Conservation (phyloP, 495 filamentous ascomycete species). For the Talaromyces ruber region DNA sequence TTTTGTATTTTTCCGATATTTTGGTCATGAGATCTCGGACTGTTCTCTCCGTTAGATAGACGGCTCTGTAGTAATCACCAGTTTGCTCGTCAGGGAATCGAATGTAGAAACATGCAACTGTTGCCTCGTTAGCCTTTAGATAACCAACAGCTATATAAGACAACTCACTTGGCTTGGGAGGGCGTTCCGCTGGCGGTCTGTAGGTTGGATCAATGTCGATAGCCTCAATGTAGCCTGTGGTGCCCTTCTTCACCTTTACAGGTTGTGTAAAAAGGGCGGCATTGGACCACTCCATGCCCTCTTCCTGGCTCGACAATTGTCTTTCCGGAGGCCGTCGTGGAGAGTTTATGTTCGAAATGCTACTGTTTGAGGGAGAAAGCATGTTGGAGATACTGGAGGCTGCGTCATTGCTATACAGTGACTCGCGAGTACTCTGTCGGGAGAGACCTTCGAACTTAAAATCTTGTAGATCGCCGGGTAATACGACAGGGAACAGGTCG, state of each 20-base stretch:
- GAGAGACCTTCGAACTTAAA: slow-evolving; percentile 44
- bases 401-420: slow-evolving; percentile 44
- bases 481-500: slow-evolving; percentile 71
- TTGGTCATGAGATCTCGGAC: slow-evolving; percentile 58
- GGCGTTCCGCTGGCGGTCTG: slow-evolving; percentile 64
- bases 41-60: slow-evolving; percentile 76
- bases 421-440: slow-evolving; percentile 49
- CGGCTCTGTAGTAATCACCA: slow-evolving; percentile 68
- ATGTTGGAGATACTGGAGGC: slow-evolving; percentile 48
- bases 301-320: slow-evolving; percentile 13
- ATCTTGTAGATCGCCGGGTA: slow-evolving; percentile 60
- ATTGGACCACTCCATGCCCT: slow-evolving; percentile 14
- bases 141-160: background rate
- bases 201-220: slow-evolving; percentile 82
- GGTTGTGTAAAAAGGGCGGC: slow-evolving; percentile 19
- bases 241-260: slow-evolving; percentile 41
- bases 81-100: slow-evolving; percentile 47
- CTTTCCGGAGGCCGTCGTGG: slow-evolving; percentile 17
- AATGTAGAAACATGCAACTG: slow-evolving; percentile 85
- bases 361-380: slow-evolving; percentile 56
- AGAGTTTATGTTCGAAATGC: slow-evolving; percentile 36
- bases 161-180: slow-evolving; percentile 56
- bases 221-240: slow-evolving; percentile 78
- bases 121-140: slow-evolving; percentile 11
- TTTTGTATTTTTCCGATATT: slow-evolving; percentile 67